These are phyloP conservation scores for Leucogyrophana mollusca DNA, from an alignment of 768 basidiomycete species.

Conservation along the genomic window DNA sequence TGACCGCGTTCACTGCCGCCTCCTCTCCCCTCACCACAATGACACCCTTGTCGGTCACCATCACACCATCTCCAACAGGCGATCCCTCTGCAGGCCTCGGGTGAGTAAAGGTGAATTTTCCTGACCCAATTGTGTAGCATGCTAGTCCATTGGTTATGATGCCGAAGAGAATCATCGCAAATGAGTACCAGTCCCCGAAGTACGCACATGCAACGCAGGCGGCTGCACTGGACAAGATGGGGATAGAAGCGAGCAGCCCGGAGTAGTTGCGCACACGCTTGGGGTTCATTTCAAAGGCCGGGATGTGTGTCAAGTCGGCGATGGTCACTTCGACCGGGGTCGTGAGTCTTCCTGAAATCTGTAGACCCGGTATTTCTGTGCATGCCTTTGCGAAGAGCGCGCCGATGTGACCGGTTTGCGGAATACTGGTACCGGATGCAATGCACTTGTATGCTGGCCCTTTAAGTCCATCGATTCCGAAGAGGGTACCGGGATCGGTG, in stretches of 20 bases:
- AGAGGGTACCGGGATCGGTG: slow-evolving; percentile 29
- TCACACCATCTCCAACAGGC: slow-evolving; percentile 15
- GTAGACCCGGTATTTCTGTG: slow-evolving; percentile 6
- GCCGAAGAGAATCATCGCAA: slow-evolving; percentile 27
- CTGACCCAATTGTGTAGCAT: slow-evolving; percentile 22
- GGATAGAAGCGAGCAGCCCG: slow-evolving; percentile 17
- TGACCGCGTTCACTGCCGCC: slow-evolving; percentile 13
- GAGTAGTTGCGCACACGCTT: slow-evolving; percentile 17
- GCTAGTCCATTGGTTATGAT: slow-evolving; percentile 29
- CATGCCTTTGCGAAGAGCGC: slow-evolving; percentile 27
- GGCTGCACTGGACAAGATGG: slow-evolving; percentile 22
- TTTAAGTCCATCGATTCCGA: slow-evolving; percentile 27
- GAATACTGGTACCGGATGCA: slow-evolving; percentile 30
- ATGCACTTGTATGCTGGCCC: slow-evolving; percentile 33
- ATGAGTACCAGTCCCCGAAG: slow-evolving; percentile 28
- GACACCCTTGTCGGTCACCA: slow-evolving; percentile 7
- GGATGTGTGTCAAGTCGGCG: slow-evolving; percentile 21
- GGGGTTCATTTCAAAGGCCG: slow-evolving; percentile 14
- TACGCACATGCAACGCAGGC: slow-evolving; percentile 22
- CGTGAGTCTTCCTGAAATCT: slow-evolving; percentile 24
- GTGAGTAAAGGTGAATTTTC: slow-evolving; percentile 7
- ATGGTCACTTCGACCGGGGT: slow-evolving; percentile 24
- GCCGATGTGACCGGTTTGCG: slow-evolving; percentile 30
- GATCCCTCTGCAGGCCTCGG: slow-evolving; percentile 4
- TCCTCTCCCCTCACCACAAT: slow-evolving; percentile 16